Base-by-base conservation (phyloP, 345 rosid species). In the Eucalyptus sp. region DNA sequence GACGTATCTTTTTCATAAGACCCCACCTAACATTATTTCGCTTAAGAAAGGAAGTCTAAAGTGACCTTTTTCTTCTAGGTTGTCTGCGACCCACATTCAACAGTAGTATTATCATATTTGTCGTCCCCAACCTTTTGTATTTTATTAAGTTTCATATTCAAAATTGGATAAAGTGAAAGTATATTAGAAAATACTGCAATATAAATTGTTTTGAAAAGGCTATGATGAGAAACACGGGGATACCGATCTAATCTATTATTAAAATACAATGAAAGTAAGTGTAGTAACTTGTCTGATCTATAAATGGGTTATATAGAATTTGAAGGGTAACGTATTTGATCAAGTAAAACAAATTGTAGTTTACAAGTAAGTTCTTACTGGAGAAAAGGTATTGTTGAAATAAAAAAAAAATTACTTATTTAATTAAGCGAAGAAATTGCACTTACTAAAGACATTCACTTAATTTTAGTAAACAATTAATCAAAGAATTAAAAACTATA, bases 31-130 rank as follows among this genome's bases (percentile, higher is more conserved):
- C 79, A 37, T 37, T 71, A 18, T 71, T 37, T 14, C 0, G 7
- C 15, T 62, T 29, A 29, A 62, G 4, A 64, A 0, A 64, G 33
- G 1, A 64, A 8, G 0, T 6, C 29, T 62, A 27, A 62, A 62
- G 31, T 62, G 68, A 62, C 68, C 8, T 62, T 29, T 13, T 62
- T 56, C 68, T 27, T 62, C 31, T 62, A 27, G 33, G 8, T 62
- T 56, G 13, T 56, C 68, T 0, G 7, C 68, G 33, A 62, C 4
- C 68, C 68, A 27, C 31, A 3, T 60, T 60, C 68, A 60, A 27
- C 68, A 62, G 14, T 13, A 27, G 68, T 27, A 27, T 29, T 62
- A 62, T 0, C 31, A 0, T 27, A 60, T 27, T 60, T 13, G 4
- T 60, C 68, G 13, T 27, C 33, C 31, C 66, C 15, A 60, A 60